Conservation (phyloP, 169 alveolate genomes). For the Theileria equi region DNA sequence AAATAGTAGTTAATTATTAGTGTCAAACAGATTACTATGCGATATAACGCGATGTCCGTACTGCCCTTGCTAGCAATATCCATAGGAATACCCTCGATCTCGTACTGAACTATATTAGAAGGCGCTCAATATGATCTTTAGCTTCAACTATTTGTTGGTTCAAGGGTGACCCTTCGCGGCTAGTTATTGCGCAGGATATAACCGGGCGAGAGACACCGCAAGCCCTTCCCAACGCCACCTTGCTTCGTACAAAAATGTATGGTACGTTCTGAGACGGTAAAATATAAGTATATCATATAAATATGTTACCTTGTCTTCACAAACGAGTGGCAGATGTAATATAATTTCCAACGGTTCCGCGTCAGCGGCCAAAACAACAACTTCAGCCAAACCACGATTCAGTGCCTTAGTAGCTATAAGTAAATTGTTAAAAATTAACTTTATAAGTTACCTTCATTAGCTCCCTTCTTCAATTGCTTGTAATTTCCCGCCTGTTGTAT, state of each 20-base stretch:
- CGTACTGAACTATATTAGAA: constrained; percentile 91
- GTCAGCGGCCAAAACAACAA: constrained; percentile 98
- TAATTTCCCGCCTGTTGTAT: constrained; percentile 91
- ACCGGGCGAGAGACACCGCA: constrained; percentile 98
- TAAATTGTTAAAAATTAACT: not conserved
- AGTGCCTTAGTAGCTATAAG: constrained; percentile 93
- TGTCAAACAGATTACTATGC: not conserved
- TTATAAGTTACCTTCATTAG: constrained; percentile 81
- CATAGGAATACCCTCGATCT: too few species aligned
- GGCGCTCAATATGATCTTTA: constrained; percentile 95
- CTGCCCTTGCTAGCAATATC: too few species aligned
- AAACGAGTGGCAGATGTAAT: constrained; percentile 94
- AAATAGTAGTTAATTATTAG: not conserved
- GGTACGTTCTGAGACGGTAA: constrained; percentile 89
- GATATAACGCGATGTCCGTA: too few species aligned
- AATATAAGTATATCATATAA: not conserved
- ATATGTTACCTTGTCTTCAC: constrained; percentile 94
- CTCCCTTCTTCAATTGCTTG: constrained; percentile 93
- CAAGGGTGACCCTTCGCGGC: constrained; percentile 92
- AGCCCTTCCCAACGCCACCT: constrained; percentile 97
- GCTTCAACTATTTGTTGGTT: constrained; percentile 92
- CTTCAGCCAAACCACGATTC: constrained; percentile 96
- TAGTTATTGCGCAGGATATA: constrained; percentile 93
- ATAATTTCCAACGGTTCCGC: constrained; percentile 99
- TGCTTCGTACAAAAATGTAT: constrained; percentile 94